Percentiles rank a stretch among this genome's conserved stretches.
Evolutionary conservation across 768 basidiomycete genomes (phyloP).

Genomic region (Lactarius deliciosus): DNA sequence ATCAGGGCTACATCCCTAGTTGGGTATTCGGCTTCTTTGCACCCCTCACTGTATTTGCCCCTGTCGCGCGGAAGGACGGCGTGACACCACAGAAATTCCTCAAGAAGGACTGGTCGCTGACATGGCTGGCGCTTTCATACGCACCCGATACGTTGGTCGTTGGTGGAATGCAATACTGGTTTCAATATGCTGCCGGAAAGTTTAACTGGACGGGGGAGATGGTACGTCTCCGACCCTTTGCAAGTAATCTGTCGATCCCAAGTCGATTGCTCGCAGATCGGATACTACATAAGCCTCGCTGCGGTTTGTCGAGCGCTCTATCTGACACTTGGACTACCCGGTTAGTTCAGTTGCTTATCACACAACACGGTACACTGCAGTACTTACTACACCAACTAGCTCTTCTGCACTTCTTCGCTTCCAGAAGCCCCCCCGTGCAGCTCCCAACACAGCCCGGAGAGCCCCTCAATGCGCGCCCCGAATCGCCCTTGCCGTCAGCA

Average conservation of each 20-base stretch:
- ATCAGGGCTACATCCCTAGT: constrained; percentile 39
- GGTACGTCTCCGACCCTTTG: background rate
- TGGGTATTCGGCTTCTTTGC: constrained; percentile 61
- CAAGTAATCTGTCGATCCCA: background rate
- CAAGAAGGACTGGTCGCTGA: constrained; percentile 64
- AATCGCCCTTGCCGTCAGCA: constrained; percentile 7
- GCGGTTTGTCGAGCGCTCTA: constrained; percentile 18
- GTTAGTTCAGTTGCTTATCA: background rate
- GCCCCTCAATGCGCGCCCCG: constrained; percentile 28
- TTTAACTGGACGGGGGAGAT: constrained; percentile 21
- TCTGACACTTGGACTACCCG: constrained; percentile 14
- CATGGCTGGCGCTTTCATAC: constrained; percentile 53
- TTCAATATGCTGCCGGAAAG: constrained; percentile 22
- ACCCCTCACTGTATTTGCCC: constrained; percentile 68
- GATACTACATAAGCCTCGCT: constrained; percentile 19
- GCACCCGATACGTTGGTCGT: constrained; percentile 37
- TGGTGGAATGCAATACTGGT: constrained; percentile 29
- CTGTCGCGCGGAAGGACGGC: constrained; percentile 36
- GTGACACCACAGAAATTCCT: constrained; percentile 43
- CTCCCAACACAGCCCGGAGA: constrained; percentile 33
- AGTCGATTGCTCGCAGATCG: constrained; percentile 2
- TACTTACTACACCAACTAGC: constrained; percentile 39
- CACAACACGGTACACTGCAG: background rate
- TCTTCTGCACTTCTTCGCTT: constrained; percentile 53
- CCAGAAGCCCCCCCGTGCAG: constrained; percentile 38